Conservation (phyloP, 164 flowering plant genomes). For the Macadamia tetraphylla region DNA sequence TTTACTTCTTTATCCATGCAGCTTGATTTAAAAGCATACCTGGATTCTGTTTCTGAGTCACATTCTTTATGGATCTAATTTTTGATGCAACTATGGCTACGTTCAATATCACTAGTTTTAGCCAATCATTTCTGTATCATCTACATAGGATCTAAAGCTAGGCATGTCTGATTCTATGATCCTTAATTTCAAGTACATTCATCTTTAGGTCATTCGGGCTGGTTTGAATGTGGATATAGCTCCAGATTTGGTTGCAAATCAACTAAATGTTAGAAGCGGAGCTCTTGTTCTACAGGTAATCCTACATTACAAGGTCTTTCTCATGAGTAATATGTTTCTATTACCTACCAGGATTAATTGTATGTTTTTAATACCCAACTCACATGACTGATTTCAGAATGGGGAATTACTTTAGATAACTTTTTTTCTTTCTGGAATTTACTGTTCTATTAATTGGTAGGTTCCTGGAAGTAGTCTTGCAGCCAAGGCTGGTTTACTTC, state of each 20-base stretch:
- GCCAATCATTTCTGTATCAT: neutral
- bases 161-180: neutral
- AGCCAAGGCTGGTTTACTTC: conserved; percentile 74
- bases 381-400: neutral
- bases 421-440: conserved; percentile 1
- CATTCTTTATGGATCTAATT: neutral
- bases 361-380: neutral
- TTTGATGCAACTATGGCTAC: neutral
- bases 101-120: neutral
- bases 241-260: conserved; percentile 81
- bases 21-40: neutral
- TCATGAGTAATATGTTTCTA: neutral
- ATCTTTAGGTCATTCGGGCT: conserved; percentile 69
- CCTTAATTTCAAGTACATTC: conserved; percentile 1
- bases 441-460: conserved; percentile 24
- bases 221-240: conserved; percentile 80
- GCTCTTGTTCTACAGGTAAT: conserved; percentile 78
- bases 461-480: conserved; percentile 74
- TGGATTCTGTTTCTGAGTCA: neutral
- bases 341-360: neutral
- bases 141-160: neutral
- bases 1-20: neutral
- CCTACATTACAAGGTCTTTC: neutral
- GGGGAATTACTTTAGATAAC: neutral
- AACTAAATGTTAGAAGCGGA: conserved; percentile 88